Evolutionary conservation across 345 rosid species (phyloP).

Genomic region (Rhodomyrtus tomentosa): DNA sequence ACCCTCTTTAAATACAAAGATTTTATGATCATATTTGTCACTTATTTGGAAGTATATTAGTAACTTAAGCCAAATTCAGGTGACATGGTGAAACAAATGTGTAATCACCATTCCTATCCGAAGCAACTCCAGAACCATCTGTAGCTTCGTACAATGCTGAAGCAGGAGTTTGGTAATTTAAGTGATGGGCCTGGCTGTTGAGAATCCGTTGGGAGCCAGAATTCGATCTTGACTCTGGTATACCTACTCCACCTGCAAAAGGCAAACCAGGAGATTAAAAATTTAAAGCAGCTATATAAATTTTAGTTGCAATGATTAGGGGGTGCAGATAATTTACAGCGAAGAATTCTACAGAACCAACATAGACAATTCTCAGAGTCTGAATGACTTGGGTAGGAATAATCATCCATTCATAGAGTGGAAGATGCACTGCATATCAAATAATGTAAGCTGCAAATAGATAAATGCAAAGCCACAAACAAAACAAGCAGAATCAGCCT

Average conservation of each 20-base stretch:
- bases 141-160: constrained; percentile 69
- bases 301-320: not conserved
- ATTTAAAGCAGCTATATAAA: not conserved
- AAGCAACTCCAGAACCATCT: constrained; percentile 35
- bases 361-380: not conserved
- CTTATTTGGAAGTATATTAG: not conserved
- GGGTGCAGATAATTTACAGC: not conserved
- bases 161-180: constrained; percentile 76
- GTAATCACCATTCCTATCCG: constrained; percentile 32
- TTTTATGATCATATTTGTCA: not conserved
- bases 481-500: not conserved
- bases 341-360: not conserved
- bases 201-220: constrained; percentile 25
- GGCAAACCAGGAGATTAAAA: not conserved
- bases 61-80: not conserved
- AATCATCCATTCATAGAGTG: not conserved
- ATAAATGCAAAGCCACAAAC: not conserved
- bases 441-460: not conserved
- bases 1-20: not conserved
- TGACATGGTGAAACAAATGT: not conserved
- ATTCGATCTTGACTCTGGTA: constrained; percentile 28
- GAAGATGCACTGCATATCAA: not conserved
- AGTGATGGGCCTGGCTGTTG: constrained; percentile 29
- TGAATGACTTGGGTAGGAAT: not conserved
- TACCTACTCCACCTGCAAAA: constrained; percentile 31